Base-by-base conservation (phyloP, 257 asterid genomes). In the Oldenlandia corymbosa region DNA sequence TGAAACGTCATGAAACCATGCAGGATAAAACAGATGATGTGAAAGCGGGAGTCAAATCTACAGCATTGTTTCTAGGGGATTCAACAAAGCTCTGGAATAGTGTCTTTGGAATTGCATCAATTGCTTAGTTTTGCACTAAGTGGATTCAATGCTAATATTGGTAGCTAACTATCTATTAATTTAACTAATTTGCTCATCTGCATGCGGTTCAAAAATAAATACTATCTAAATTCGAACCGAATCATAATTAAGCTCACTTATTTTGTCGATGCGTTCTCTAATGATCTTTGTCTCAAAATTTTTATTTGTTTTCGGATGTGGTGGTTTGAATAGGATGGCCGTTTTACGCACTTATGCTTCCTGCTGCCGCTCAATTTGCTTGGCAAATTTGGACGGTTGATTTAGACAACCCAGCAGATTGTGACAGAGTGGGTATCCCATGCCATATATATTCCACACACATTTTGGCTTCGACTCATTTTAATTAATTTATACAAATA, bases 1-100 rank as follows among this genome's bases (percentile, higher is more conserved):
- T n/a, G n/a, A n/a, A n/a, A n/a, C n/a, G n/a, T n/a, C n/a, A n/a
- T n/a, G n/a, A n/a, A 34, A 34, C 4, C 9, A 34, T 34, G 39
- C 24, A 91, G 98, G 98, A 91, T 73, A 91, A 89, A 76, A 89
- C 79, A 65, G 97, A 91, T 24, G 97, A 91, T 72, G 37, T 68
- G 70, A 88, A 58, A 75, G 95, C 82, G 47, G 97, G 98, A 39
- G 92, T 91, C 59, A 91, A 88, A 80, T 91, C 98, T 42, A 87
- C 98, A 5, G 98, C 98, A 50, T 74, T 91, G 73, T 71, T 89
- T 72, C 87, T 91, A 73, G 96, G 95, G 32, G 86, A 86, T 71
- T 85, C 89, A 23, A 88, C 95, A 8, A 91, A 86, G 78, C 62
- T 78, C 62, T 88, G 98, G 96, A 68, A 84, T 46, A 49, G 83